These are phyloP conservation scores for Acacia crassicarpa DNA, from an alignment of 306 rosid species.

Conservation along the genomic window DNA sequence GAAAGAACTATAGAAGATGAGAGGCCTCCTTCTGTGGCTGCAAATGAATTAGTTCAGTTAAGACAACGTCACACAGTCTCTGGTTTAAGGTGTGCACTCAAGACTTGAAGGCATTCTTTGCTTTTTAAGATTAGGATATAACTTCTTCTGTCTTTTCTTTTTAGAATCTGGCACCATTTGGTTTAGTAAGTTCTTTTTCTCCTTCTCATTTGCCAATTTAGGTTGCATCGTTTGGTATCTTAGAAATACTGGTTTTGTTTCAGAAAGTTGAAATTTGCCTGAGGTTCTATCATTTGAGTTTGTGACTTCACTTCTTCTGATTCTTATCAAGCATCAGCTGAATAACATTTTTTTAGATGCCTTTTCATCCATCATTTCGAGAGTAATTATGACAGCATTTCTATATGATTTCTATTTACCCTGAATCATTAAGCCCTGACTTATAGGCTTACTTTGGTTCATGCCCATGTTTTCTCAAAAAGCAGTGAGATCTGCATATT, in stretches of 20 bases:
- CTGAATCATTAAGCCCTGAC: background rate
- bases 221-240: background rate
- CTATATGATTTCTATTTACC: background rate
- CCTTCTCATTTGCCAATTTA: background rate
- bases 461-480: slow-evolving; percentile 16
- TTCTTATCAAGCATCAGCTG: background rate
- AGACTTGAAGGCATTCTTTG: slow-evolving; percentile 7
- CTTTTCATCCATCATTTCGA: background rate
- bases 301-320: background rate
- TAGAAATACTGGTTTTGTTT: background rate
- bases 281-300: background rate
- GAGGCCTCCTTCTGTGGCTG: slow-evolving; percentile 92
- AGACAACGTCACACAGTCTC: slow-evolving; percentile 95
- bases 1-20: slow-evolving; percentile 90
- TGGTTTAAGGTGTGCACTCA: slow-evolving; percentile 73
- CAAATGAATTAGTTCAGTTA: slow-evolving; percentile 84
- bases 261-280: background rate
- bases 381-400: background rate
- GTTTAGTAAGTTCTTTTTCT: background rate
- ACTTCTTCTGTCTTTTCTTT: background rate
- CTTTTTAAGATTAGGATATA: background rate
- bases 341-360: background rate
- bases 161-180: slow-evolving; percentile 10
- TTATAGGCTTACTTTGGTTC: background rate
- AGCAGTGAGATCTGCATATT: slow-evolving; percentile 12